Evolutionary conservation across 2,329 filamentous ascomycete genomes (phyloP), one percentile per base, ranked within the genome.

Genomic region (Hypoxylon sp.): DNA sequence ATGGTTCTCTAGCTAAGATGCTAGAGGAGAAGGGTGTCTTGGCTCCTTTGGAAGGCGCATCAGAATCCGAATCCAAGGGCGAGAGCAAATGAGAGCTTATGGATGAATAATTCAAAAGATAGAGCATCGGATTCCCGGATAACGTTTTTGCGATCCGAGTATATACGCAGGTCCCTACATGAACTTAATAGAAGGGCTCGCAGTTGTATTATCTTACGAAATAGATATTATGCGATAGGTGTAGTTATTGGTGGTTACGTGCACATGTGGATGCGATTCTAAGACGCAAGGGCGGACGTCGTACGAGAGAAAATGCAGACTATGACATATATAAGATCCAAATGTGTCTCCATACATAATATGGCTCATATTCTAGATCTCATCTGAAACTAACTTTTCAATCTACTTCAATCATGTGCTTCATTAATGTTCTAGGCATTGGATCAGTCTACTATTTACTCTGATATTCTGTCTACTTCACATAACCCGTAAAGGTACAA

Each of bases 11-110:
- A 75, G 93, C 94, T 7, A 97, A 97, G 85, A 81, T 98, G 79
- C 85, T 99, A 53, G 93, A 97, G 78, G 92, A 97, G 81, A 97
- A 97, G 86, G 89, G 89, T 68, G 93, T 98, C n/a, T 82, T 99
- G 61, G 88, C 90, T 14, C 81, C 86, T 1, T 86, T 89, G 66
- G 89, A 90, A 14, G 57, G 52, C 53, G 76, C 63, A 23, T 69
- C 68, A n/a, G 78, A 81, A 62, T 73, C 71, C n/a, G 78, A 80
- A 60, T 73, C 71, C n/a, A 74, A 75, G 52, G 75, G 70, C 66
- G 78, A 73, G 68, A 76, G 81, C 74, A 78, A 80, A 71, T 75
- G 77, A 71, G 32, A 48, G 28, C 17, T 45, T 38, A 49, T 41
- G 66, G 63, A 67, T 43, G 25, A 63, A 30, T 11, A 45, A 25